Conservation (phyloP, 345 rosid species). For the Moricandia moricandioides region DNA sequence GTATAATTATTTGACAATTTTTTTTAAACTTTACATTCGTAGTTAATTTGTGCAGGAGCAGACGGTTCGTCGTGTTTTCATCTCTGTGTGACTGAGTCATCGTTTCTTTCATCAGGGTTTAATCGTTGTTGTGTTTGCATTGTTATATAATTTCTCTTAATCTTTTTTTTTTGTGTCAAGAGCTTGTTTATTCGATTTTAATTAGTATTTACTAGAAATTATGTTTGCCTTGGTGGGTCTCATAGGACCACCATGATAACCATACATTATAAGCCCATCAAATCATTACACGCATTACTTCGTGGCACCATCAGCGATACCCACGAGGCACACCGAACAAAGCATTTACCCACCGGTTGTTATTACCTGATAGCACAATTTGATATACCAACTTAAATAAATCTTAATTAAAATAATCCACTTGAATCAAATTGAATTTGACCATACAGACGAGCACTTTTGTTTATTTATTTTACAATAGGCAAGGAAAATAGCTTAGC, state of each 20-base stretch:
- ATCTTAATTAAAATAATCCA: background rate
- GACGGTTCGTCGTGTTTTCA: constrained; percentile 26
- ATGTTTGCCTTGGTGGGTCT: background rate
- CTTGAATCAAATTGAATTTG: background rate
- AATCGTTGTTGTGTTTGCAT: background rate
- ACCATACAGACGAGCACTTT: background rate
- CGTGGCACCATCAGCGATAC: constrained; percentile 22
- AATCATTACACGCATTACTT: constrained; percentile 14
- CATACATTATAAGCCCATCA: background rate
- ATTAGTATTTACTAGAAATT: background rate
- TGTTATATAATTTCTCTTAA: background rate
- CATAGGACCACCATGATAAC: background rate
- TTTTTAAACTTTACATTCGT: background rate
- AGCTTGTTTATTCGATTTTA: background rate
- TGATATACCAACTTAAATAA: background rate
- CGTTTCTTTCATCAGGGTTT: constrained; percentile 3
- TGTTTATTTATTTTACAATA: background rate
- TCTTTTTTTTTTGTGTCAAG: constrained; percentile 1
- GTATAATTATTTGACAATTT: background rate
- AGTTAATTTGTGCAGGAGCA: constrained; percentile 21
- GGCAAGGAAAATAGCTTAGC: background rate
- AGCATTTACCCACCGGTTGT: constrained; percentile 11
- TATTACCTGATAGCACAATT: background rate
- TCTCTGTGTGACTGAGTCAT: constrained; percentile 11
- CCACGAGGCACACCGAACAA: constrained; percentile 14